Evolutionary conservation across 768 basidiomycete genomes (phyloP), one percentile per base, ranked within the genome.

Genomic region (Xerocomus brunneocitrinus): DNA sequence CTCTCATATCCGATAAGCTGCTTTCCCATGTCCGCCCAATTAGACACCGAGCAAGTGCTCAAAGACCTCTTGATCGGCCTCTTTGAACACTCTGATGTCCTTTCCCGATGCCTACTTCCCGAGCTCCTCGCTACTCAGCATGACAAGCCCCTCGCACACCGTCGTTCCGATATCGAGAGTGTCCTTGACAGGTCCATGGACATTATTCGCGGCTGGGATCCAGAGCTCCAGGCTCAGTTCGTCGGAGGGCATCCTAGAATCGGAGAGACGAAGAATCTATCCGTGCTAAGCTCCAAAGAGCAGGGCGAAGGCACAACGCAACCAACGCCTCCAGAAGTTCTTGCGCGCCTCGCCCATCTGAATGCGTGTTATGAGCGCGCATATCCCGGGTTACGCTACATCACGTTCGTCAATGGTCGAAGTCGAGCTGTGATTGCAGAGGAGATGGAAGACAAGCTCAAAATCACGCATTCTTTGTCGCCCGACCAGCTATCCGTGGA

Each of bases 321-420:
- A 10, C 77, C 79, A 19, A 91, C 91, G 8, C 80, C 85, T 6
- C 84, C 88, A 27, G 84, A 83, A 53, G 85, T 94, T 35, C 74
- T 95, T 22, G 79, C 73, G 6, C 81, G 90, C 8, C 78, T 97
- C 16, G 77, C 67, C 31, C 80, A 88, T 58, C 78, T 95, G 47
- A 97, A 97, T 59, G 76, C 73, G 10, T 80, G 81, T 58, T 95
- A 95, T 63, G 90, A 94, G 65, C 72, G 65, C 28, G 71, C 71
- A 49, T 95, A 85, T 62, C 83, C 87, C 0, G 84, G 87, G 3
- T 66, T 97, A 58, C 79, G 89, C 19, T 95, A 92, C 64, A 90
- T 97, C 71, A 94, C 91, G 5, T 97, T 94, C 63, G 94, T 95
- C 38, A 91, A 93, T 62, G 90, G 91, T 32, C 79, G 93, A 54